Evolutionary conservation across 495 filamentous ascomycete species (phyloP), one percentile per base, ranked within the genome.

Genomic region (Penicillium samsonianum): DNA sequence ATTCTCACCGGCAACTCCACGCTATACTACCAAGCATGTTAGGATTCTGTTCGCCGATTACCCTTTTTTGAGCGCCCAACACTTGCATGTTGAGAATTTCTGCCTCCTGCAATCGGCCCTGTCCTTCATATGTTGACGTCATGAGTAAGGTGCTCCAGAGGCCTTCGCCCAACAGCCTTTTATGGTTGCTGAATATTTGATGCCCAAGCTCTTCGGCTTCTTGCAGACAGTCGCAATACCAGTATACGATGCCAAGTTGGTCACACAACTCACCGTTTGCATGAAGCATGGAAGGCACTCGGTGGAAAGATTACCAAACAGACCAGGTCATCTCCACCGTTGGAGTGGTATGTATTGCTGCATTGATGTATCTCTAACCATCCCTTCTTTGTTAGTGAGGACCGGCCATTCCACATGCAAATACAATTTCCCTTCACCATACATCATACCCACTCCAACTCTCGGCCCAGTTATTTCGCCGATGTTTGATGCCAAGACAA

Each of bases 401-500:
- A 35, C 33, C 16, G 2, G 12, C 14, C 33, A 35, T 35, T 14
- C 14, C 12, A 16, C 12, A 35, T 16, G 12, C 5, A 6, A 1
- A 35, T 35, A 14, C 11, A 14, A 5, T 35, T 35, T n/a, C n/a
- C n/a, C n/a, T n/a, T n/a, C n/a, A n/a, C n/a, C n/a, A n/a, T n/a
- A n/a, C 33, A 16, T 4, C 4, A 35, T 35, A 35, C 12, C 33
- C 33, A 35, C 14, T 35, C 0, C 25, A 5, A 17, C 23, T 22
- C 46, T 49, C 46, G 46, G 46, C 30, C 30, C 30, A 14, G 37
- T 11, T 30, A 26, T 53, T 53, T 53, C 37, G 50, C 38, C 38
- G 52, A 26, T 55, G 52, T 55, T 55, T 55, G 52, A 55, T 47
- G 42, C 31, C 42, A 33, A 60, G 40, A 31, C 60, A 54, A 59